These are phyloP conservation scores for Aristolochia contorta DNA, from an alignment of 164 flowering plant species.

Conservation along the genomic window DNA sequence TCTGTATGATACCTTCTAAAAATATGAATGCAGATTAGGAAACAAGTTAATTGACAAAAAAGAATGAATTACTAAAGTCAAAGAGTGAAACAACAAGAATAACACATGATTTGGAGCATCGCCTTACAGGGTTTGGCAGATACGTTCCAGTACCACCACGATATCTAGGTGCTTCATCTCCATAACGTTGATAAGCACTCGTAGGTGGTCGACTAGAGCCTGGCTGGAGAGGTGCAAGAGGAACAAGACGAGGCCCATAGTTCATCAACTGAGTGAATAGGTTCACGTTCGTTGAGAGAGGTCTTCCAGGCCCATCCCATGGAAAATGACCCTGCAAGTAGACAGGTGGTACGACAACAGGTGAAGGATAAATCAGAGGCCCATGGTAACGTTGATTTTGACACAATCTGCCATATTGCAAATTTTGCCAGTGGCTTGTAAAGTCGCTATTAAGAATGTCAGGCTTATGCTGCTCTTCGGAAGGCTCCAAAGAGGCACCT, in stretches of 20 bases:
- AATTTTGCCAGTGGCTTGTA: conserved; percentile 73
- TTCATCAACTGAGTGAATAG: conserved; percentile 47
- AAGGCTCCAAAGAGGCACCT: conserved; percentile 29
- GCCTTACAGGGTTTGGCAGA: conserved; percentile 90
- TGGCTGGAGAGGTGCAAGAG: conserved; percentile 64
- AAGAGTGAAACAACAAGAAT: not conserved
- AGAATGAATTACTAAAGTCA: not conserved
- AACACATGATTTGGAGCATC: conserved; percentile 1
- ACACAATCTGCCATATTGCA: conserved; percentile 79
- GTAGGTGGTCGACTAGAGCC: conserved; percentile 59
- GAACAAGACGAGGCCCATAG: conserved; percentile 62
- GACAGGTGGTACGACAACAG: conserved; percentile 60
- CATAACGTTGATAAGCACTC: conserved; percentile 50
- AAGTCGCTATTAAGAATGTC: conserved; percentile 92
- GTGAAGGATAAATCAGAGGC: conserved; percentile 54
- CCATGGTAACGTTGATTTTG: conserved; percentile 45
- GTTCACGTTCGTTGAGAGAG: conserved; percentile 49
- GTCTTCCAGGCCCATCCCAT: conserved; percentile 93
- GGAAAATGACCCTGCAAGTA: conserved; percentile 77
- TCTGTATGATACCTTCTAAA: conserved; percentile 56
- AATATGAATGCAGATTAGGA: not conserved
- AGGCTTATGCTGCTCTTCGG: conserved; percentile 33
- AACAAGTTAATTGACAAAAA: not conserved
- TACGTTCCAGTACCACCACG: conserved; percentile 98
- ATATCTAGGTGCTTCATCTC: conserved; percentile 77